Base-by-base conservation (phyloP, 305 asterid species). In the Solanum hybrid region DNA sequence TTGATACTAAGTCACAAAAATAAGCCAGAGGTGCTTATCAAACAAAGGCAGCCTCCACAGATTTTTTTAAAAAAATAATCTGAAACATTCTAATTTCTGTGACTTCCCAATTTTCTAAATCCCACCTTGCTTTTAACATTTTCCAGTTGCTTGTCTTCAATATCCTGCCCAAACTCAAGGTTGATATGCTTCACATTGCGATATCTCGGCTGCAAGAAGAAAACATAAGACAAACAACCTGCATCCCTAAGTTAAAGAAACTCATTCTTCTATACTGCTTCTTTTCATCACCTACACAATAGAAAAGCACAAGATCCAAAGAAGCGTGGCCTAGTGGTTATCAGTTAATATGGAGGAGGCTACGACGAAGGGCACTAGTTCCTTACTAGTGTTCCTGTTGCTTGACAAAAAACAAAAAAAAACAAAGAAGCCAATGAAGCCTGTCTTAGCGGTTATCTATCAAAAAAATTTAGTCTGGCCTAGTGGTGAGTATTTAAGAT, bases 121-220 rank as follows among this genome's bases (percentile, higher is more conserved):
- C 29, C 76, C 90, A 96, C 99, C 99, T 95, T 94, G 91, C 84
- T 93, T 90, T 93, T 96, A 79, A 96, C 92, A 68, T 89, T 90
- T 90, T 96, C 94, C 84, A 97, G 95, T 93, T 96, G 97, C 90
- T 86, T 92, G 92, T 96, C 99, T 91, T 96, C 99, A 89, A 96
- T 90, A 91, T 95, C 98, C 57, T 93, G 98, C 68, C 97, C 95
- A 85, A 97, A 97, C 94, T 97, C 99, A 77, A 97, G 98, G 94
- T 91, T 95, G 91, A 97, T 93, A 88, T 93, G 96, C 95, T 95
- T 97, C 95, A 97, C 97, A 94, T 93, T 95, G 81, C 57, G 94
- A 93, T 96, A 97, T 85, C 99, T 94, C 5, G 95, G 91, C 99
- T 97, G 96, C 93, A 93, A 89, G 91, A 91, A 89, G 84, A 89